Base-by-base conservation (phyloP, 129 eudicot species). In the Centella asiatica region DNA sequence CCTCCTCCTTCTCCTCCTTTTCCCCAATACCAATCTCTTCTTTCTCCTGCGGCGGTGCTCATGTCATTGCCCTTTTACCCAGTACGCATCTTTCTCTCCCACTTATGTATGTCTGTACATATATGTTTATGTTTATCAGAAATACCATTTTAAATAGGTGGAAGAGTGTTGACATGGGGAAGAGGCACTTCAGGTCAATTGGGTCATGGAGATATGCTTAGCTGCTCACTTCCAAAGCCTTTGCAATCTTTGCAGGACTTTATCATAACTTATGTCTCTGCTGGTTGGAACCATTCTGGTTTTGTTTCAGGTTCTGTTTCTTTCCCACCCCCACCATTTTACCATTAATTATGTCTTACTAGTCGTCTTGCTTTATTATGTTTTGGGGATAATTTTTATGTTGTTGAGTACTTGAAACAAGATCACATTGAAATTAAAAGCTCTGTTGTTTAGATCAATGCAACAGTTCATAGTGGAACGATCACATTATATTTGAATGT, bases 251-350 rank as follows among this genome's bases (percentile, higher is more conserved):
- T 83, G 31, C 58, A 67, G 26, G 65, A 70, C 44, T 57, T 71
- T 19, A 71, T 73, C 29, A 71, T 84, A 49, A 76, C 69, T 44
- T 71, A 78, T 74, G 90, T 63, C 59, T 80, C 96, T 70, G 92
- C 98, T 76, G 98, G 98, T 25, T 92, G 98, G 98, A 92, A 82
- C 67, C 95, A 92, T 67, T 92, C 96, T 22, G 95, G 84, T 34
- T 89, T 92, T 72, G 95, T 92, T 69, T 75, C 98, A 79, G 98
- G 98, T 92, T 56, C 33, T 31, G 44, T 12, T 34, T 26, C 65
- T 46, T 57, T 5, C 24, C 14, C 13, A 29, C 12, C 20, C 36
- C 6, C 26, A 9, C 44, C 27, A 57, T 32, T 57, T n/a, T 57
- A 13, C 31, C 11, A 5, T n/a, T 6, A 14, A 3, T 18, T 15